phyloP scores from a whole-genome alignment of 2,329 filamentous ascomycete species.

The Ascocoryne sarcoides region DNA sequence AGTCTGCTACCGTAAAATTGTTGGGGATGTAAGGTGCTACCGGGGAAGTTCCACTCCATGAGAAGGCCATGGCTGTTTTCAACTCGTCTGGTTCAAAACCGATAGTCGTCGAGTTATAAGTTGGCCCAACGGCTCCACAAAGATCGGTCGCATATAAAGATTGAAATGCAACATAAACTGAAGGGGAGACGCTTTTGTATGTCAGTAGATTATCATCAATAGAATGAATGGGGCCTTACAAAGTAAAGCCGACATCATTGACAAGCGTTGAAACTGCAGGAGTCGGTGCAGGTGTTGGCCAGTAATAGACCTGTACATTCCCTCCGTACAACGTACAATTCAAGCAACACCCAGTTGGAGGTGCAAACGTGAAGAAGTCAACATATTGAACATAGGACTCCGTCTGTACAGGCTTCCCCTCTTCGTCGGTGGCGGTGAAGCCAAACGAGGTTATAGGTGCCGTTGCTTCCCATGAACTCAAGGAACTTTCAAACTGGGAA shows the following conservation, averaged over 20 bases:
- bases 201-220: neutral
- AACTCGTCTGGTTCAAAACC: slow-evolving; percentile 5
- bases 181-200: slow-evolving; percentile 2
- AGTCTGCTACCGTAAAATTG: neutral
- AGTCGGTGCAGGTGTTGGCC: slow-evolving; percentile 3
- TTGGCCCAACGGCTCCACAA: slow-evolving; percentile 4
- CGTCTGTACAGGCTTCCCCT: neutral
- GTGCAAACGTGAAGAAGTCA: neutral
- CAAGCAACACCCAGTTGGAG: slow-evolving; percentile 2
- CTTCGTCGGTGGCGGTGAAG: neutral
- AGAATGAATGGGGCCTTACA: slow-evolving; percentile 2
- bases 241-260: slow-evolving; percentile 2
- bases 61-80: slow-evolving; percentile 1
- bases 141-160: slow-evolving; percentile 5
- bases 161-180: slow-evolving; percentile 8
- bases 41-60: slow-evolving; percentile 1
- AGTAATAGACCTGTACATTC: slow-evolving; percentile 5
- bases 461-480: neutral
- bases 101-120: slow-evolving; percentile 3
- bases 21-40: neutral
- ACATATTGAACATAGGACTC: neutral
- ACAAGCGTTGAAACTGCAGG: slow-evolving; percentile 1
- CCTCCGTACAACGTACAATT: slow-evolving; percentile 5
- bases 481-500: neutral
- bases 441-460: neutral